Evolutionary conservation across 1,284 basidiomycete species (phyloP), one percentile per base, ranked within the genome.

Genomic region (Fomitopsis palustris): DNA sequence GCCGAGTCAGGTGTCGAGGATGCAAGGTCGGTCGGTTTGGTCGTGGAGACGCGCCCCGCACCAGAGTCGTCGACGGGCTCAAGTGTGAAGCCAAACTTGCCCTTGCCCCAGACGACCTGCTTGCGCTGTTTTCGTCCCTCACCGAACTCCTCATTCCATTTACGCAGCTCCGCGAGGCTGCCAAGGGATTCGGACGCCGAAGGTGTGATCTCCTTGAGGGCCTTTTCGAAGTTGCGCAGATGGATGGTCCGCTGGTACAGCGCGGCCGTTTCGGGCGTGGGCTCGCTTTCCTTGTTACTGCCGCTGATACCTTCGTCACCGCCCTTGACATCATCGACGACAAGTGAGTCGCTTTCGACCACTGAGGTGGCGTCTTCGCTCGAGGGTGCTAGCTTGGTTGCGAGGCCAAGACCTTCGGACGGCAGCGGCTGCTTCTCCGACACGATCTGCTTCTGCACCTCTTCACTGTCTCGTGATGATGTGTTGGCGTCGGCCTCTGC

Each of bases 101-200:
- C 89, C 70, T 84, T 87, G 21, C 89, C 88, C 88, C 87, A 91
- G 45, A 88, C 84, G 65, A 84, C 81, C 67, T 81, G 78, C 59
- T 81, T 84, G 66, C 81, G 82, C 60, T 79, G 79, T 67, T 79
- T 83, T 33, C 82, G 78, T 5, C 90, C 90, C 69, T 95, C 93
- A 31, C 93, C 94, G 71, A 94, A 96, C 71, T 95, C 90, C 47
- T 94, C 90, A 61, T 95, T 94, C 93, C 93, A 96, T 74, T 89
- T 93, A 52, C 92, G 84, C 62, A 96, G 76, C 63, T 93, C 93
- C 2, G 88, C 78, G 42, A 96, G 81, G 53, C 84, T 90, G 43
- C 93, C 92, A 8, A 91, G 73, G 9, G 86, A 80, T 72, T 95
- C 94, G 4, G 91, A 93, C 1, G 87, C 88, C 0, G 90, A 93